These are phyloP conservation scores for Zelopaecilomyces penicillatus DNA, from an alignment of 2,329 filamentous ascomycete species.

Conservation along the genomic window DNA sequence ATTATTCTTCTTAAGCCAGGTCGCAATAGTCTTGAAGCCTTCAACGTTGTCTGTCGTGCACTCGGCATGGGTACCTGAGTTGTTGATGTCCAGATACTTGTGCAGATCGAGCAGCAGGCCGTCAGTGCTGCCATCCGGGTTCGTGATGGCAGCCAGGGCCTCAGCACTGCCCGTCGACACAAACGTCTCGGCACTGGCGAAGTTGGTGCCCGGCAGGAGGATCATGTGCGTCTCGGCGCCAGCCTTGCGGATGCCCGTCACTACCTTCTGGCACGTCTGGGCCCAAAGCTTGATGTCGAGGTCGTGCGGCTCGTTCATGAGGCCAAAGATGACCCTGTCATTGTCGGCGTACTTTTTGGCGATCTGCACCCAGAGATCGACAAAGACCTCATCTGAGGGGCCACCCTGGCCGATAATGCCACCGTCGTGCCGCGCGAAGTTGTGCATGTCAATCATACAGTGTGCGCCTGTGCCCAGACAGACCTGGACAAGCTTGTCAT, in stretches of 20 bases:
- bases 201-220: conserved; percentile 51
- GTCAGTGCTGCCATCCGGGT: conserved; percentile 49
- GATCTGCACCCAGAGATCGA: conserved; percentile 47
- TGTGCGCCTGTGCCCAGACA: conserved; percentile 48
- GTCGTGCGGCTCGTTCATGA: conserved; percentile 65
- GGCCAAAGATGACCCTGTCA: conserved; percentile 46
- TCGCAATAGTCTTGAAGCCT: conserved; percentile 38
- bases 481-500: conserved; percentile 46
- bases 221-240: conserved; percentile 59
- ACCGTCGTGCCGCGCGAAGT: conserved; percentile 53
- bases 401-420: conserved; percentile 58
- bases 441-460: conserved; percentile 53
- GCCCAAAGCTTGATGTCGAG: conserved; percentile 51
- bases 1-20: conserved; percentile 37
- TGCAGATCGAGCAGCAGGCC: conserved; percentile 52
- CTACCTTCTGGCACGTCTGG: conserved; percentile 50
- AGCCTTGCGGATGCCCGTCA: conserved; percentile 55
- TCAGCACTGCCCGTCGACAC: conserved; percentile 41
- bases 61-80: conserved; percentile 41
- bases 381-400: conserved; percentile 50
- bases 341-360: conserved; percentile 51
- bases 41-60: conserved; percentile 47
- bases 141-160: conserved; percentile 44
- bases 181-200: conserved; percentile 41
- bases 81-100: conserved; percentile 52